Conservation (phyloP, 2,329 filamentous ascomycete genomes). For the Exophiala oligosperma region DNA sequence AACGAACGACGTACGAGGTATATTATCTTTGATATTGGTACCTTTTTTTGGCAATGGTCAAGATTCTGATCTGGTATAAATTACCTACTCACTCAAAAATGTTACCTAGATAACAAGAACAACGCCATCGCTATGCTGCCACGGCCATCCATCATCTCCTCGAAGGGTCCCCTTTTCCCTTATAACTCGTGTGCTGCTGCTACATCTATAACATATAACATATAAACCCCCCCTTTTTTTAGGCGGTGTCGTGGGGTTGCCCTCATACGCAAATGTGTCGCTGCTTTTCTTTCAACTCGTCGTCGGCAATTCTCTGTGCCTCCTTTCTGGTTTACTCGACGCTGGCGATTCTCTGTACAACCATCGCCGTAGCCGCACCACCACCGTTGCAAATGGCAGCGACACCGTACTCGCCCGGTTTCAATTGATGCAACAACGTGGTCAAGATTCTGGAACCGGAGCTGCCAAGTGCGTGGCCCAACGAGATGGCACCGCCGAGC, state of each 20-base stretch:
- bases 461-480: slow-evolving; percentile 90
- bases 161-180: no score
- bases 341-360: slow-evolving; percentile 76
- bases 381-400: slow-evolving; percentile 97
- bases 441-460: slow-evolving; percentile 89
- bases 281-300: no score
- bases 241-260: no score
- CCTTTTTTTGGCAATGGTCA: neutral
- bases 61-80: neutral
- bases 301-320: no score
- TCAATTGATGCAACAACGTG: slow-evolving; percentile 85
- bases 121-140: slow-evolving; percentile 17
- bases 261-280: no score
- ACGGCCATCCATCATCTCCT: neutral
- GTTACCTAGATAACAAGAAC: neutral
- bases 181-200: no score
- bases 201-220: no score
- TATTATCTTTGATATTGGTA: no score
- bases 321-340: slow-evolving; percentile 36
- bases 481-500: slow-evolving; percentile 84
- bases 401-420: slow-evolving; percentile 89
- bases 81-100: neutral
- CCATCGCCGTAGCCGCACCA: slow-evolving; percentile 85
- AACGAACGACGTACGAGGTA: no score
- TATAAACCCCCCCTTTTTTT: no score